Conservation (phyloP, 768 basidiomycete species). For the Leccinum pellstonianum region DNA sequence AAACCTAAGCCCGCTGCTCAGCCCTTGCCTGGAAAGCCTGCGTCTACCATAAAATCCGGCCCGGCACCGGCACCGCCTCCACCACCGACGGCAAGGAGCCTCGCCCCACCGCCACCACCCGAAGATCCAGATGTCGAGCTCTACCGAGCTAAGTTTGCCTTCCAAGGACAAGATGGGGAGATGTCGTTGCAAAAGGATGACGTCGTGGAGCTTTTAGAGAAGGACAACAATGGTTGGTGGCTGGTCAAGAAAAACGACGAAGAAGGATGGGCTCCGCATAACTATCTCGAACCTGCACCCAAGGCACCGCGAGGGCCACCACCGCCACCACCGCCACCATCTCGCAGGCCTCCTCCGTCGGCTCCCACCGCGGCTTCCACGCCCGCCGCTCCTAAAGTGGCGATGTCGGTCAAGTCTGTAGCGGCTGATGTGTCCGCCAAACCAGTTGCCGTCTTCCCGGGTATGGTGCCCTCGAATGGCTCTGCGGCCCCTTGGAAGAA, state of each 20-base stretch:
- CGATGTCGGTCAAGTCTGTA: slow-evolving; percentile 42
- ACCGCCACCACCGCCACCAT: slow-evolving; percentile 70
- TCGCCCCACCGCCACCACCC: slow-evolving; percentile 55
- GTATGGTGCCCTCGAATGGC: slow-evolving; percentile 67
- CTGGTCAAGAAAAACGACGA: slow-evolving; percentile 76
- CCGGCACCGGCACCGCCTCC: slow-evolving; percentile 32
- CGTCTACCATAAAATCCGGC: slow-evolving; percentile 25
- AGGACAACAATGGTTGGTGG: slow-evolving; percentile 98
- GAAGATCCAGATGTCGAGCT: slow-evolving; percentile 64
- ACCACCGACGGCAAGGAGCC: slow-evolving; percentile 40
- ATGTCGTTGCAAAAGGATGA: slow-evolving; percentile 90
- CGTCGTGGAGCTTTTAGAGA: slow-evolving; percentile 85
- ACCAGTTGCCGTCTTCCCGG: slow-evolving; percentile 80
- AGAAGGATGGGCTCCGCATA: slow-evolving; percentile 96
- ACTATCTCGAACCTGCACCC: slow-evolving; percentile 83
- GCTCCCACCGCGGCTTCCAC: slow-evolving; percentile 39
- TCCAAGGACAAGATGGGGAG: slow-evolving; percentile 91
- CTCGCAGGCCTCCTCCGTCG: slow-evolving; percentile 44
- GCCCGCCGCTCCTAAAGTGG: slow-evolving; percentile 35
- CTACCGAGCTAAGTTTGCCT: slow-evolving; percentile 91
- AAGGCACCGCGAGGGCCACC: slow-evolving; percentile 62
- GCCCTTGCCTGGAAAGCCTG: slow-evolving; percentile 61
- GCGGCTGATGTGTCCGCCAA: slow-evolving; percentile 64
- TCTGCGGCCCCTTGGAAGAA: slow-evolving; percentile 76
- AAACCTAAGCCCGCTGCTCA: slow-evolving; percentile 45